Percentiles rank a stretch among this genome's conserved stretches.
Evolutionary conservation across 2,329 filamentous ascomycete species (phyloP).

Genomic region (Pseudogymnoascus sp.): DNA sequence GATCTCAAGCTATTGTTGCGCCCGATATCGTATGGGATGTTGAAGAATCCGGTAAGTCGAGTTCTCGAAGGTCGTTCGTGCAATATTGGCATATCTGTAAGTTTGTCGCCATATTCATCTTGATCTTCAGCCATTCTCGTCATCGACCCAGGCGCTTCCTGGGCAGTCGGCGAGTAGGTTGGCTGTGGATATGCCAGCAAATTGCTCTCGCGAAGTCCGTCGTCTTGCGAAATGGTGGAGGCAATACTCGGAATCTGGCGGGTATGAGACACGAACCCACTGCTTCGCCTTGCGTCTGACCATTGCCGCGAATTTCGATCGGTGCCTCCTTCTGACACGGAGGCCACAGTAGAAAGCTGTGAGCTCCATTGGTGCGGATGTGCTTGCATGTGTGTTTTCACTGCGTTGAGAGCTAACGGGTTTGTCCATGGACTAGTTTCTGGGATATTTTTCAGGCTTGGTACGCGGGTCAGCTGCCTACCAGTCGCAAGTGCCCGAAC

Average conservation of each 20-base stretch:
- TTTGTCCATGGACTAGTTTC: slow-evolving; percentile 28
- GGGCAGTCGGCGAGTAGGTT: slow-evolving; percentile 32
- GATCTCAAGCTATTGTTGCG: slow-evolving; percentile 27
- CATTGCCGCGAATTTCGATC: slow-evolving; percentile 39
- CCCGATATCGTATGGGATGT: slow-evolving; percentile 35
- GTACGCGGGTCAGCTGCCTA: slow-evolving; percentile 29
- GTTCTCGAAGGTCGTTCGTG: slow-evolving; percentile 45
- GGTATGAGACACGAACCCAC: slow-evolving; percentile 41
- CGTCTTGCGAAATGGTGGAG: slow-evolving; percentile 33
- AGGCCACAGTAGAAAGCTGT: slow-evolving; percentile 55
- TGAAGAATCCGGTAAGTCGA: slow-evolving; percentile 44
- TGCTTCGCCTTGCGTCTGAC: slow-evolving; percentile 37
- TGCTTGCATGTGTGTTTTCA: slow-evolving; percentile 36
- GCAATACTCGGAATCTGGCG: slow-evolving; percentile 50
- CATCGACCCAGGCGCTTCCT: slow-evolving; percentile 26
- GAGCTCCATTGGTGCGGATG: slow-evolving; percentile 54
- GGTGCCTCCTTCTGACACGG: slow-evolving; percentile 49
- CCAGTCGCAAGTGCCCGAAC: slow-evolving; percentile 32
- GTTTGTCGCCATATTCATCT: slow-evolving; percentile 56
- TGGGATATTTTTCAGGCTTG: slow-evolving; percentile 20
- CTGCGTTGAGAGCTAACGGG: slow-evolving; percentile 22
- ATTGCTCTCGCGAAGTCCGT: slow-evolving; percentile 16
- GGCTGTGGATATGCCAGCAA: slow-evolving; percentile 44
- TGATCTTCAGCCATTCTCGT: slow-evolving; percentile 45
- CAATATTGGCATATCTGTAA: slow-evolving; percentile 49